phyloP scores from a whole-genome alignment of 2,329 filamentous ascomycete genomes.

The Pseudogymnoascus verrucosus region DNA sequence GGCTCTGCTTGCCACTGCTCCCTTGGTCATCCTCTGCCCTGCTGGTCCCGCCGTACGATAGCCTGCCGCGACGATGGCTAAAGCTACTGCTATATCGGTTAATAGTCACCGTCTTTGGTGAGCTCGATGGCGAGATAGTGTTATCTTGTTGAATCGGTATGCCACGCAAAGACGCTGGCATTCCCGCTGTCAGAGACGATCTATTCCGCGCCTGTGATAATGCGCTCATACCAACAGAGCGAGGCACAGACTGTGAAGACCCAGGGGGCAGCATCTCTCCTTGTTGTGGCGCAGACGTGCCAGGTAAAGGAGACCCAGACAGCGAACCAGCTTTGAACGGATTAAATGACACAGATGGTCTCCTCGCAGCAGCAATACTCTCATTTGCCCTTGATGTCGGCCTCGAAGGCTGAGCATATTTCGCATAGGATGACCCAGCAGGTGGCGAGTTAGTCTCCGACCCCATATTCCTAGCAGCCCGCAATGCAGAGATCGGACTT shows the following conservation, averaged over 20 bases:
- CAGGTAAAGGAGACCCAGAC: slow-evolving; percentile 70
- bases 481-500: slow-evolving; percentile 77
- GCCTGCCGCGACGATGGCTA: slow-evolving; percentile 69
- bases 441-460: slow-evolving; percentile 54
- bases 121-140: slow-evolving; percentile 59
- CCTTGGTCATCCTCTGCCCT: slow-evolving; percentile 64
- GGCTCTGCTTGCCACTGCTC: slow-evolving; percentile 73
- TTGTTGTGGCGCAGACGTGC: slow-evolving; percentile 18
- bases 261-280: slow-evolving; percentile 34
- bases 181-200: slow-evolving; percentile 65
- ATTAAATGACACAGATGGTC: slow-evolving; percentile 82
- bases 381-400: slow-evolving; percentile 39
- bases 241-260: slow-evolving; percentile 46
- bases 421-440: slow-evolving; percentile 39
- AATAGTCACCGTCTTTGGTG: slow-evolving; percentile 70
- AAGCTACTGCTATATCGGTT: slow-evolving; percentile 92
- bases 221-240: slow-evolving; percentile 40
- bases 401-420: slow-evolving; percentile 24
- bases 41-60: slow-evolving; percentile 67
- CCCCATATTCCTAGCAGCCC: slow-evolving; percentile 54
- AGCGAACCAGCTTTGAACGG: slow-evolving; percentile 94
- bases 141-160: slow-evolving; percentile 55
- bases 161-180: slow-evolving; percentile 64
- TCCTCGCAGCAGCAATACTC: slow-evolving; percentile 45
- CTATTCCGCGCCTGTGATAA: slow-evolving; percentile 57